phyloP scores from a whole-genome alignment of 805 yeast genomes.

The Barnettozyma siamensis region DNA sequence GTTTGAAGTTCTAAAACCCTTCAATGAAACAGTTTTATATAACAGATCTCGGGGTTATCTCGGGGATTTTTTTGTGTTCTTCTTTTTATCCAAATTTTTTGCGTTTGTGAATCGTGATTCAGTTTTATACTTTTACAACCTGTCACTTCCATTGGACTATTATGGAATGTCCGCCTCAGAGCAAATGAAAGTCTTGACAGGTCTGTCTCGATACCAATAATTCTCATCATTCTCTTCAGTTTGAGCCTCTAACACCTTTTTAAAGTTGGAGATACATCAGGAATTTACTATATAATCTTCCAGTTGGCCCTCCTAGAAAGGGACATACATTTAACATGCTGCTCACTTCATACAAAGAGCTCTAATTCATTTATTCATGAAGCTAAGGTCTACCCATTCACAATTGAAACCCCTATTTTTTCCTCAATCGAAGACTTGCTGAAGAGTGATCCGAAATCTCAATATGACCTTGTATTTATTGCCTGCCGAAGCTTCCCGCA shows the following conservation, averaged over 20 bases:
- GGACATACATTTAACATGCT: neutral
- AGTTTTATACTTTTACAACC: no score
- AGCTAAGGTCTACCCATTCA: neutral
- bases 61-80: no score
- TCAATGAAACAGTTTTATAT: no score
- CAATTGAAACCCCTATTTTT: neutral
- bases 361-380: neutral
- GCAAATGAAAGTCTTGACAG: neutral
- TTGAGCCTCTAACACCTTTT: neutral
- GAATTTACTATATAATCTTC: slow-evolving; percentile 3
- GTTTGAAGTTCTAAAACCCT: no score
- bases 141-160: no score
- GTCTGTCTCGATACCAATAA: slow-evolving; percentile 1
- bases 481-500: slow-evolving; percentile 10
- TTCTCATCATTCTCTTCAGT: neutral
- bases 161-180: neutral
- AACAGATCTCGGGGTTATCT: no score
- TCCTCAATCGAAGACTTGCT: neutral
- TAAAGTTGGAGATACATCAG: slow-evolving; percentile 11
- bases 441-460: neutral
- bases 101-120: no score
- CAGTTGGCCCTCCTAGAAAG: neutral
- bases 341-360: neutral
- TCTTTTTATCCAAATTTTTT: no score
- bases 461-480: slow-evolving; percentile 12